Base-by-base conservation (phyloP, 2,329 filamentous ascomycete genomes). In the Trichoderma arundinaceum region DNA sequence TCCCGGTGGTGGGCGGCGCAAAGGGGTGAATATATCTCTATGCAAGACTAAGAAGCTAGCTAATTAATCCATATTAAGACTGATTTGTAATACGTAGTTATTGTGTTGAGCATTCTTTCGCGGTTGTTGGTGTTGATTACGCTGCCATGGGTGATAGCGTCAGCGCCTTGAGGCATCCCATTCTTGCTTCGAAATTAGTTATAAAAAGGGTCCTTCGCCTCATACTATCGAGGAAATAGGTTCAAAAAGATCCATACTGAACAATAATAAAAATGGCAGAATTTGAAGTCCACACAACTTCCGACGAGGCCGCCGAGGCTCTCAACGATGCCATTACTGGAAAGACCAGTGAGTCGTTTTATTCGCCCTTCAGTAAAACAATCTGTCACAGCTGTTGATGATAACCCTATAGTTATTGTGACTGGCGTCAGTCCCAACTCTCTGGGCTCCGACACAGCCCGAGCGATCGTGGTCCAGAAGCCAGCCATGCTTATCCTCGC, bases 381-480 rank as follows among this genome's bases (percentile, higher is more conserved):
- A 10, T 17, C 1, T 38, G 3, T 13, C 22, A 7, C 19, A 13
- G 4, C 15, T 33, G 1, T 5, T 61, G 22, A 61, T 4, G 4
- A 33, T 1, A 6, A 9, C 3, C 8, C 12, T 49, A 3, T 41
- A 52, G 58, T 61, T 1, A 19, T 83, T 48, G 76, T 77, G 1
- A 82, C 80, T 0, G 80, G 80, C 17, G 76, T 80, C 28, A 77
- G 78, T 5, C 77, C 76, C 4, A 73, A 74, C 51, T 73, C 77
- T 32, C 71, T 82, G 15, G 79, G 80, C 15, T 73, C 74, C 32
- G 67, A 70, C 6, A 80, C 80, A 43, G 74, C 75, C 35, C 66
- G 72, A 9, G 70, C 74, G 44, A 73, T 83, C 46, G 80, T 82
- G 17, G 69, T 75, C 12, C 77, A 77, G 35, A 71, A 75, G 1